Base-by-base conservation (phyloP, 257 asterid species). In the Osmanthus fragrans region DNA sequence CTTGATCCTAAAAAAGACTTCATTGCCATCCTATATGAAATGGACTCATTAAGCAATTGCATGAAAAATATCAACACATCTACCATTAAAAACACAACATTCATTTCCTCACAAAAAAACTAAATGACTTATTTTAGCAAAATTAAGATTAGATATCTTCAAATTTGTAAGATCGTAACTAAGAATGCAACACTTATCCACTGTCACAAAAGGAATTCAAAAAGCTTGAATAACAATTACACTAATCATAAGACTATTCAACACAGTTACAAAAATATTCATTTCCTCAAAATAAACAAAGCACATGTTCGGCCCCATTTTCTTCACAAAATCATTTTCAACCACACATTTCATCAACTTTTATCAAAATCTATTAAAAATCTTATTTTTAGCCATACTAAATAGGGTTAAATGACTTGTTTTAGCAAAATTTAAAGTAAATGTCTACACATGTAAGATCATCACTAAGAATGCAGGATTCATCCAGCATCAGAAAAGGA, bases 1-100 rank as follows among this genome's bases (percentile, higher is more conserved):
- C 81, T 85, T 88, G 30, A 88, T 85, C 85, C 90, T 86, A 67
- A 88, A 88, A 70, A 88, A 85, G 30, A 85, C 89, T 51, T 85
- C 90, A 36, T 84, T 82, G 1, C 89, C 88, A 76, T 88, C 90
- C 92, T 88, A 78, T 79, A 79, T 63, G 69, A 25, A 39, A 65
- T 40, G 42, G 30, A 5, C 72, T 37, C 15, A 33, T 74, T 64
- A 36, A 49, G 70, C 74, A 23, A 12, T 19, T 51, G 13, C 25
- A 54, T n/a, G 23, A 54, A 7, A 16, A 54, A 54, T 19, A 54
- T 54, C 23, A 0, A 54, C 64, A 54, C 10, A 51, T 5, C 7
- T 18, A 51, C 21, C 4, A 3, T 5, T 51, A 16, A 15, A 51
- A 51, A 16, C 7, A 51, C 60, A 54, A 54, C 19, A 54, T 21